Base-by-base conservation (phyloP, 306 rosid genomes). In the Canavalia gladiata region DNA sequence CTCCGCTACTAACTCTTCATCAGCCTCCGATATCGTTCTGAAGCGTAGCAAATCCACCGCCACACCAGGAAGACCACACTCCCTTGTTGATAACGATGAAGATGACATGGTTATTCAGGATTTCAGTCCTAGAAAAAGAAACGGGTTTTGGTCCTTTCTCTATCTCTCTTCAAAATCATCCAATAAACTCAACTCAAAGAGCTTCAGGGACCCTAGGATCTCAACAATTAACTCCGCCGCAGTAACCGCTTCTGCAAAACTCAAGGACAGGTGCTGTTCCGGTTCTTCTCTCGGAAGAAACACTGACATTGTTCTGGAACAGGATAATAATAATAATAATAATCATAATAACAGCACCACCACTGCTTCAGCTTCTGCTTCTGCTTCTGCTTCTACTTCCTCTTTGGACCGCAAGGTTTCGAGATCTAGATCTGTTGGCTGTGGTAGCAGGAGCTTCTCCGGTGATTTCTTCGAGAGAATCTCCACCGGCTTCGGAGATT, bases 401-500 rank as follows among this genome's bases (percentile, higher is more conserved):
- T 93, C 99, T 2, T 89, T 92, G 30, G 98, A 90, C 57, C 91
- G 98, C 2, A 96, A 96, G 76, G 97, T 93, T 45, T 96, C 97
- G 42, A 87, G 99, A 90, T 96, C 99, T 66, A 89, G 97, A 93
- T 96, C 98, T 76, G 97, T 96, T 60, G 99, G 98, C 0, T 93
- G 99, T 63, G 99, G 99, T 10, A 93, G 98, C 84, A 85, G 97
- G 46, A 96, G 99, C 87, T 96, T 96, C 83, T 93, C 97, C 33
- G 97, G 97, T 4, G 98, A 96, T 47, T 90, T 96, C 66, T 96
- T 96, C 57, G 99, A 96, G 88, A 85, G 99, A 78, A 93, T 96
- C 77, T 96, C 99, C 6, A 93, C 99, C n/a, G 99, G 98, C 1
- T 93, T 96, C 37, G 98, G 99, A 3, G 98, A 96, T 49, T 96